Evolutionary conservation across 2,329 filamentous ascomycete genomes (phyloP).

Genomic region (Nemania sp.): DNA sequence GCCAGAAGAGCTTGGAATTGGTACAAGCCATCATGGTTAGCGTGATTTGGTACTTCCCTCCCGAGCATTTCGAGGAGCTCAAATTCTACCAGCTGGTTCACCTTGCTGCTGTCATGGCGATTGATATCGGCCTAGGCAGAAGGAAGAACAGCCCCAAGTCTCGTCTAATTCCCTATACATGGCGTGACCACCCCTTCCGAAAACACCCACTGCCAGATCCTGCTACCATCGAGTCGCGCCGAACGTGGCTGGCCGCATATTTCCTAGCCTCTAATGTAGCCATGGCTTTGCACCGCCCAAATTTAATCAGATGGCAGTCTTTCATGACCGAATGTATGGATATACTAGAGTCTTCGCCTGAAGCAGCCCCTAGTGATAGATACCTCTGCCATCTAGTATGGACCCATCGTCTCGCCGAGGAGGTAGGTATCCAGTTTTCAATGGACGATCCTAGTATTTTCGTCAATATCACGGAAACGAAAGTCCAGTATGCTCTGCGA

Average conservation of each 20-base stretch:
- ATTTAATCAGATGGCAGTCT: conserved; percentile 68
- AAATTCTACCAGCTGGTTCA: conserved; percentile 92
- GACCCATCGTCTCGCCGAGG: conserved; percentile 74
- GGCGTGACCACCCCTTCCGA: conserved; percentile 58
- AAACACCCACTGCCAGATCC: conserved; percentile 62
- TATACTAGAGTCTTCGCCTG: conserved; percentile 64
- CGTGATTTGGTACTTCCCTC: conserved; percentile 87
- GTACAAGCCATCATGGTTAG: conserved; percentile 81
- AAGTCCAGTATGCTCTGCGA: conserved; percentile 73
- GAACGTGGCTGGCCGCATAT: conserved; percentile 71
- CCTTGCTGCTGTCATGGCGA: conserved; percentile 82
- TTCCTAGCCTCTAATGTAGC: conserved; percentile 69
- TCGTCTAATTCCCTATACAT: conserved; percentile 54
- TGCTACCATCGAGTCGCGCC: conserved; percentile 65
- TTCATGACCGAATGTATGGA: conserved; percentile 72
- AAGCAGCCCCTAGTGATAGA: conserved; percentile 67
- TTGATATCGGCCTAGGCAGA: conserved; percentile 80
- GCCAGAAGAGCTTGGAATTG: conserved; percentile 85
- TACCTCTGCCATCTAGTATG: conserved; percentile 70
- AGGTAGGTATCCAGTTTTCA: conserved; percentile 74
- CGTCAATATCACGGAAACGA: conserved; percentile 69
- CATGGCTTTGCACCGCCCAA: conserved; percentile 71
- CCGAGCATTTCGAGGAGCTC: conserved; percentile 84
- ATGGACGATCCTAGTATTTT: conserved; percentile 71
- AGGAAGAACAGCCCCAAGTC: conserved; percentile 53